Evolutionary conservation across 2,329 filamentous ascomycete genomes (phyloP), one percentile per base, ranked within the genome.

Genomic region (Aspergillus glaucus): DNA sequence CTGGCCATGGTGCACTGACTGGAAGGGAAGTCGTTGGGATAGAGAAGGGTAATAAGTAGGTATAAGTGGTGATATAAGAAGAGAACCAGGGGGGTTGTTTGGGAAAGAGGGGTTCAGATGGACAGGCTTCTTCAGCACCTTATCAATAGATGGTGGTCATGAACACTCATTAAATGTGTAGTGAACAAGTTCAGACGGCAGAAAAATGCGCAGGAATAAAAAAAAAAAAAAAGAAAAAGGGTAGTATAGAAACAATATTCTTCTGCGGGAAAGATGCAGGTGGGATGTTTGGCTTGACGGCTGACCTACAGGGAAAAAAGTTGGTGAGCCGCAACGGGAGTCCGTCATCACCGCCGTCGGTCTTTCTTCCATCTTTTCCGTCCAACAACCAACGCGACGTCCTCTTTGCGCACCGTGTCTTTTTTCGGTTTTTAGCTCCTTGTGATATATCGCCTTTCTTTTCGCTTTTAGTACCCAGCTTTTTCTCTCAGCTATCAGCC

Each of bases 1-100:
- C 76, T 70, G 60, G 87, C 84, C 87, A 92, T 92, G 67, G 53
- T 72, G 17, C 10, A 40, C 37, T 45, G 55, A 55, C 53, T 57
- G 53, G 51, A 58, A 54, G 54, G 26, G 26, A 30, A 30, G 26
- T 30, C 26, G 26, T 30, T 30, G 26, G 9, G 10, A 30, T 2
- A 30, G 26, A 12, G 26, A 30, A 30, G 5, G 52, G 57, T 54
- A 55, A 54, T 58, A 52, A 60, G 59, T 61, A 55, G 61, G 54
- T 55, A 46, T 55, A 50, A 52, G 45, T 50, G 46, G 43, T 50
- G 44, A 49, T 36, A 36, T 15, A n/a, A 17, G 19, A 19, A 19
- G 17, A 50, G 51, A 51, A 43, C 14, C 22, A 15, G 22, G 24
- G 24, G 41, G 10, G 15, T n/a, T 21, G 17, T 10, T 22, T 6